Conservation (phyloP, 768 basidiomycete genomes). For the Paxillus ammoniavirescens region DNA sequence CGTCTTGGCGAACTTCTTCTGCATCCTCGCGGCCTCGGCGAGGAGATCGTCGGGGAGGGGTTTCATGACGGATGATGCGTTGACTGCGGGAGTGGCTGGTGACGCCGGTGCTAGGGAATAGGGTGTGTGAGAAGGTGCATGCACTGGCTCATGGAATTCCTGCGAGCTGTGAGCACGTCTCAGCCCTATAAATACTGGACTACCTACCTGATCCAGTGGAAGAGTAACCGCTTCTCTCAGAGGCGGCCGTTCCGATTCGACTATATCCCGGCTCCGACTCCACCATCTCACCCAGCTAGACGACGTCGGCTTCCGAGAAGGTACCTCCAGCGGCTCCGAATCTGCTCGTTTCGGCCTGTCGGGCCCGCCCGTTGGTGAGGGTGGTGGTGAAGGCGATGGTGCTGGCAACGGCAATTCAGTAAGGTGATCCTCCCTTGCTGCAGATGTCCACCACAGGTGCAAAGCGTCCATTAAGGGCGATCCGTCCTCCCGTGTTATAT, state of each 20-base stretch:
- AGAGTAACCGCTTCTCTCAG: slow-evolving; percentile 25
- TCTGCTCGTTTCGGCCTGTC: slow-evolving; percentile 34
- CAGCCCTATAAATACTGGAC: not conserved
- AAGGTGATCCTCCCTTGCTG: slow-evolving; percentile 27
- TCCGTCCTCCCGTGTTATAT: slow-evolving; percentile 72
- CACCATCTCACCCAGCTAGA: slow-evolving; percentile 87
- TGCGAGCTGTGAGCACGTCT: slow-evolving; percentile 9
- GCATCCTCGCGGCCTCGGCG: slow-evolving; percentile 3
- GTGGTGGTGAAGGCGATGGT: slow-evolving; percentile 5
- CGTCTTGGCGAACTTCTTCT: slow-evolving; percentile 84
- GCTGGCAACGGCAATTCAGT: slow-evolving; percentile 11
- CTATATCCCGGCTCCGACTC: slow-evolving; percentile 55
- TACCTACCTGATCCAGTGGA: slow-evolving; percentile 22
- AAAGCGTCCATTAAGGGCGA: slow-evolving; percentile 78
- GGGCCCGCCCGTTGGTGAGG: slow-evolving; percentile 18
- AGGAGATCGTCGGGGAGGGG: slow-evolving; percentile 21
- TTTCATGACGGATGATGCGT: slow-evolving; percentile 22
- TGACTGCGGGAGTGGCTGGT: slow-evolving; percentile 42
- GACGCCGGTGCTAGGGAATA: slow-evolving; percentile 43
- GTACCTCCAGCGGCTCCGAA: slow-evolving; percentile 37
- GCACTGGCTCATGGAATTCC: slow-evolving; percentile 7
- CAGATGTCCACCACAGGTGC: slow-evolving; percentile 59
- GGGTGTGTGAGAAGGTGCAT: slow-evolving; percentile 5
- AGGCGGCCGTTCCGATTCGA: slow-evolving; percentile 17
- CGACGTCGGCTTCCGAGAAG: slow-evolving; percentile 45